A percentile compares a stretch with the other conserved stretches of the same genome.
phyloP scores from a whole-genome alignment of 2,329 filamentous ascomycete genomes.

The Aspergillus pseudotamarii region DNA sequence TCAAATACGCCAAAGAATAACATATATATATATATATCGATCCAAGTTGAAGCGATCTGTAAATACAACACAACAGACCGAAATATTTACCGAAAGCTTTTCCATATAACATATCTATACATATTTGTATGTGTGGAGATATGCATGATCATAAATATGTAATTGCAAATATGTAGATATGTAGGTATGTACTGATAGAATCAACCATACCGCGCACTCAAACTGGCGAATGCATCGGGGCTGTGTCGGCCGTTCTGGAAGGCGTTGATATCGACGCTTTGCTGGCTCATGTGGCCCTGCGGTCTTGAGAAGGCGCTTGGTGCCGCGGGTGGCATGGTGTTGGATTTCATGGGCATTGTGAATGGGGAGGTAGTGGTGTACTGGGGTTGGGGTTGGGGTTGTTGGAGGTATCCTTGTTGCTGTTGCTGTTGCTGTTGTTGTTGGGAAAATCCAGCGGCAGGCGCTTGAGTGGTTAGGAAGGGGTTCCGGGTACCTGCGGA shows the following conservation, averaged over 20 bases:
- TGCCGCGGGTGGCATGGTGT: conserved; percentile 16
- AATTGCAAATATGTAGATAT: neutral
- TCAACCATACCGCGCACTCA: conserved; percentile 50
- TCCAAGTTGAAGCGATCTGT: neutral
- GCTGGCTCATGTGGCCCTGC: conserved; percentile 49
- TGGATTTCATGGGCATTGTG: conserved; percentile 16
- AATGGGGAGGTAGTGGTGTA: conserved; percentile 11
- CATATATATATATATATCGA: neutral
- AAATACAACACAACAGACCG: neutral
- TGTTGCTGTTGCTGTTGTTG: conserved; percentile 11
- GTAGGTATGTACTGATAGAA: neutral
- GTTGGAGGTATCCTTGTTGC: conserved; percentile 14
- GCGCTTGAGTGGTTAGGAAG: conserved; percentile 24
- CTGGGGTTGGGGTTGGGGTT: conserved; percentile 8
- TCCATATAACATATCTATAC: neutral
- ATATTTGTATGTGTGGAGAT: neutral
- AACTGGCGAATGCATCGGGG: conserved; percentile 54
- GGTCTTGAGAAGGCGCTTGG: conserved; percentile 19
- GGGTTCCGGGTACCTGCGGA: conserved; percentile 28
- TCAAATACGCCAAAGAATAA: neutral
- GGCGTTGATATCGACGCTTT: conserved; percentile 51
- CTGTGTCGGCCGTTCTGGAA: conserved; percentile 52
- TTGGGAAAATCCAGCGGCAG: neutral
- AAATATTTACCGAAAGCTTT: neutral
- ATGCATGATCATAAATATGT: neutral